These are phyloP conservation scores for Naganishia kalamii DNA, from an alignment of 768 basidiomycete genomes.

Conservation along the genomic window DNA sequence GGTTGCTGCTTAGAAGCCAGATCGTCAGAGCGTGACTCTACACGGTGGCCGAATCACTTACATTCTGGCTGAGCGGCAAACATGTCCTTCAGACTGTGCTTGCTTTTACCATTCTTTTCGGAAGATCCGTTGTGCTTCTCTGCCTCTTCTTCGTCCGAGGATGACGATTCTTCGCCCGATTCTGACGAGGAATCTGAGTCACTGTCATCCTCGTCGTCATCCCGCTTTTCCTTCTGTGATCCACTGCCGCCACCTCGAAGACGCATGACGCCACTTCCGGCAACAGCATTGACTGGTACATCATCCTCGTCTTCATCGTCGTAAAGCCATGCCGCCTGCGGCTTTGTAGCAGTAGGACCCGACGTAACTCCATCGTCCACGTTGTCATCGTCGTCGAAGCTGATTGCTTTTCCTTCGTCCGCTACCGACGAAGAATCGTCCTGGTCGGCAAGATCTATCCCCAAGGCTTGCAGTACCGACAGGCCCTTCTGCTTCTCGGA, in stretches of 20 bases:
- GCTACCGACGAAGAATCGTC: background rate
- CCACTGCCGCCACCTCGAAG: background rate
- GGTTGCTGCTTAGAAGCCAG: constrained; percentile 6
- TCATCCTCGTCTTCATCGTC: constrained; percentile 5
- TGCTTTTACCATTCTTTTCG: background rate
- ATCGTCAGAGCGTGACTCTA: no score
- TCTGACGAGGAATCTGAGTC: background rate
- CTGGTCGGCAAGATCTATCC: constrained; percentile 10
- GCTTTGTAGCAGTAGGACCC: background rate
- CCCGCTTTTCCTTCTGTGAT: background rate
- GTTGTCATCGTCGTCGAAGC: background rate
- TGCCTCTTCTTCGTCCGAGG: background rate
- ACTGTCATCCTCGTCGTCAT: constrained; percentile 3
- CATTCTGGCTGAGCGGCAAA: constrained; percentile 27
- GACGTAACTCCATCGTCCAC: constrained; percentile 12
- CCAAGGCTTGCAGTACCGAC: constrained; percentile 14
- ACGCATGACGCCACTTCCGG: background rate
- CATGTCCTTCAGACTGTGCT: constrained; percentile 29
- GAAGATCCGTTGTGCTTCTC: background rate
- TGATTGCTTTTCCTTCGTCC: background rate
- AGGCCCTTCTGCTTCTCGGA: constrained; percentile 14
- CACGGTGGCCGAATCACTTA: background rate
- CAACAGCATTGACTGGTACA: background rate
- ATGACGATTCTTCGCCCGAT: background rate
- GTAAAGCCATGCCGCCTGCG: background rate